These are phyloP conservation scores for Vachellia collinsii DNA, from an alignment of 306 rosid species.

Conservation along the genomic window DNA sequence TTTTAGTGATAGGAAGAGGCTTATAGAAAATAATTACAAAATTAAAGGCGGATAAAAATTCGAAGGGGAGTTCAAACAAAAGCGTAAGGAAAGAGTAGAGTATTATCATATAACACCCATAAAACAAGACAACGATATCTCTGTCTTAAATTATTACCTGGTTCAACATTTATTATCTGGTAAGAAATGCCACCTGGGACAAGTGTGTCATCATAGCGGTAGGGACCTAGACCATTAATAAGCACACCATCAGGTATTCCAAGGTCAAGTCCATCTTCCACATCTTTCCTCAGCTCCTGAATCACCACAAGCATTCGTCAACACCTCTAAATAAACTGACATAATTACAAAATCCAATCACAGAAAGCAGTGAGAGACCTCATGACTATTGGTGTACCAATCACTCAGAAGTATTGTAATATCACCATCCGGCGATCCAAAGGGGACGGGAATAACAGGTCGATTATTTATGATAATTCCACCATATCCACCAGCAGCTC, in stretches of 20 bases:
- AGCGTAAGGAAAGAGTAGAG: not conserved
- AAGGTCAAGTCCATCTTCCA: constrained; percentile 65
- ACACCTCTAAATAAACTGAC: constrained; percentile 22
- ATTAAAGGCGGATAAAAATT: constrained; percentile 5
- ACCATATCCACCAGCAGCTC: constrained; percentile 95
- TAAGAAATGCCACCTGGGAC: constrained; percentile 68
- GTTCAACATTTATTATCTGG: constrained; percentile 74
- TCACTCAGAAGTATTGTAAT: constrained; percentile 80
- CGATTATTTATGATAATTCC: constrained; percentile 82
- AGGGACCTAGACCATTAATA: constrained; percentile 85
- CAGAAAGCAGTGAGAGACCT: constrained; percentile 50
- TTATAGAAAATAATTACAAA: not conserved
- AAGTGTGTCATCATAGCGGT: constrained; percentile 63
- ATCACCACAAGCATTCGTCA: constrained; percentile 40
- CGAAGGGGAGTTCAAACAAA: not conserved
- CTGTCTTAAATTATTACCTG: constrained; percentile 55
- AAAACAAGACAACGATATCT: constrained; percentile 4
- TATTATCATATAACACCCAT: not conserved
- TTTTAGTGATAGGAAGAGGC: not conserved
- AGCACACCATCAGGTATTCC: constrained; percentile 86
- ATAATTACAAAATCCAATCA: constrained; percentile 18
- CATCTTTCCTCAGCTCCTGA: constrained; percentile 74
- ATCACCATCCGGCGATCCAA: constrained; percentile 87
- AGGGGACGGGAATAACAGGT: constrained; percentile 76
- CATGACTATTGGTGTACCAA: constrained; percentile 83